Evolutionary conservation across 345 rosid genomes (phyloP).

Genomic region (Populus ilicifolia): DNA sequence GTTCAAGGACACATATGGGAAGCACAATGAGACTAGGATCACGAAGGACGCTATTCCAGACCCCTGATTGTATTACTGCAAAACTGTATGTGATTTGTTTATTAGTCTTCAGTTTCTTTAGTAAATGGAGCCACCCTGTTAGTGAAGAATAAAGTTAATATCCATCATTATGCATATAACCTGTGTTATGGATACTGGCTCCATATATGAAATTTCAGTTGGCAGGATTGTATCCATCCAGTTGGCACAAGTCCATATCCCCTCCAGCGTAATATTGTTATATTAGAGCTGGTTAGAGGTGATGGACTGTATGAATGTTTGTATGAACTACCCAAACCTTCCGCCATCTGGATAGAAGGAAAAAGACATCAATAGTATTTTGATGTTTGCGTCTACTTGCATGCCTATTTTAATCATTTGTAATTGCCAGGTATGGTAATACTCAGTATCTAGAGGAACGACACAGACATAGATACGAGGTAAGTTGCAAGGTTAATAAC

Average conservation of each 20-base stretch:
- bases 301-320: not conserved
- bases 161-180: slow-evolving; percentile 1
- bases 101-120: slow-evolving; percentile 1
- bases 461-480: slow-evolving; percentile 37
- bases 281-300: not conserved
- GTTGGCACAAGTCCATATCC: not conserved
- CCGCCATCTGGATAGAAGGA: not conserved
- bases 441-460: slow-evolving; percentile 24
- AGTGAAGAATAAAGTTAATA: slow-evolving; percentile 1
- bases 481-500: slow-evolving; percentile 10
- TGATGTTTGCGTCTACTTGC: not conserved
- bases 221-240: not conserved
- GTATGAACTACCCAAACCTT: not conserved
- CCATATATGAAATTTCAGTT: not conserved
- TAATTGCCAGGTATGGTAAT: slow-evolving; percentile 26
- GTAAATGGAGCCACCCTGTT: not conserved
- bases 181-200: slow-evolving; percentile 8
- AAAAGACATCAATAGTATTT: not conserved
- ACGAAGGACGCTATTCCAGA: slow-evolving; percentile 33
- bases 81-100: slow-evolving; percentile 24
- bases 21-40: slow-evolving; percentile 38
- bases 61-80: slow-evolving; percentile 28
- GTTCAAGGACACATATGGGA: slow-evolving; percentile 38
- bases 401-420: not conserved
- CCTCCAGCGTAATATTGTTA: not conserved